These are phyloP conservation scores for Saccharomyces pastorianus DNA, from an alignment of 1,139 yeast genomes.

Conservation along the genomic window DNA sequence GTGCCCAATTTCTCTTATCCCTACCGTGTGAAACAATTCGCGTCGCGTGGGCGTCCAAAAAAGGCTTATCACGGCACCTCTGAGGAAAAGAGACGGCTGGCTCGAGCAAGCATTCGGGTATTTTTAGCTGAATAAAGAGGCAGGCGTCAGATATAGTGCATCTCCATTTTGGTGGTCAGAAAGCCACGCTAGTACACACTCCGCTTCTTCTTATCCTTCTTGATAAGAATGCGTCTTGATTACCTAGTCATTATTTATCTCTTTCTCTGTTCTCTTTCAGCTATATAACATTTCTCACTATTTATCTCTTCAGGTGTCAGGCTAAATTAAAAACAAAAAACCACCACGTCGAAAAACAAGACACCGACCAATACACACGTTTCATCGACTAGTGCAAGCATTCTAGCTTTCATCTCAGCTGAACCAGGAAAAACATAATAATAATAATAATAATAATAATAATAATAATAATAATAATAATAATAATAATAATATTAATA, in stretches of 20 bases:
- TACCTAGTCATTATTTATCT: not conserved
- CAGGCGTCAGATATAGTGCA: not conserved
- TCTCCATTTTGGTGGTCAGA: not conserved
- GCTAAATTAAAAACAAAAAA: not conserved
- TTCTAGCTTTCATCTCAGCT: not conserved
- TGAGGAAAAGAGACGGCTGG: not conserved
- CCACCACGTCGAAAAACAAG: not conserved
- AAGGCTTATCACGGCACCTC: not conserved
- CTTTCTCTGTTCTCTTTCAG: not conserved
- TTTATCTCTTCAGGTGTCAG: not conserved
- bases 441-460: not conserved
- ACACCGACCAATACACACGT: not conserved
- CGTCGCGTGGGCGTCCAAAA: not conserved
- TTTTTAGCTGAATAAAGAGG: not conserved
- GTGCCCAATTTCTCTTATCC: not conserved
- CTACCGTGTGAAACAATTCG: not conserved
- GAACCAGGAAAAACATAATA: not conserved
- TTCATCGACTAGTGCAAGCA: not conserved
- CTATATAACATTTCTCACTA: not conserved
- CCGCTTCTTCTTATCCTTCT: not conserved
- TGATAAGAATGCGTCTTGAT: not conserved
- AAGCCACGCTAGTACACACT: not conserved
- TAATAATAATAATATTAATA: not conserved
- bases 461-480: not conserved
- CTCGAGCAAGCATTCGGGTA: not conserved